Evolutionary conservation across 306 rosid genomes (phyloP).

Genomic region (Trifolium fragiferum): DNA sequence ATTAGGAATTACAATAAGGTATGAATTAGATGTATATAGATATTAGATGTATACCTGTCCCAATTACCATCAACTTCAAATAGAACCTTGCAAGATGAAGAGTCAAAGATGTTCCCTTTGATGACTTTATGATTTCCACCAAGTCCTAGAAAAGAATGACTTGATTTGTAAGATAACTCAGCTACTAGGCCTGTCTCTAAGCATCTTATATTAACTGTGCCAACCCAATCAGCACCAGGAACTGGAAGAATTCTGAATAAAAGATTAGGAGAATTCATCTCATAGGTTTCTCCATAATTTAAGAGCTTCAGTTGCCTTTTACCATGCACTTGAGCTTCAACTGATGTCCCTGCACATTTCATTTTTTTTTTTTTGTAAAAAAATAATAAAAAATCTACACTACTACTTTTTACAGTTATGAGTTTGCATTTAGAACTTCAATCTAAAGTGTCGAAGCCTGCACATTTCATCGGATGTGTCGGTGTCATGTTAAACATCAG

Average conservation of each 20-base stretch:
- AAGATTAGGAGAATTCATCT: slow-evolving; percentile 75
- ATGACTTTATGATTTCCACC: slow-evolving; percentile 68
- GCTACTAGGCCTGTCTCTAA: slow-evolving; percentile 74
- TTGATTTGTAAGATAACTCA: slow-evolving; percentile 56
- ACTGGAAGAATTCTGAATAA: slow-evolving; percentile 65
- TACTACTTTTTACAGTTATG: not conserved
- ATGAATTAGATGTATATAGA: not conserved
- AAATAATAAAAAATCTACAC: no score
- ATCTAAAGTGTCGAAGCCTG: slow-evolving; percentile 46
- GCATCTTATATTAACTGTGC: slow-evolving; percentile 60
- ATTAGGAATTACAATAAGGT: not conserved
- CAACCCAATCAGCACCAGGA: slow-evolving; percentile 74
- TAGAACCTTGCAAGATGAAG: slow-evolving; percentile 57
- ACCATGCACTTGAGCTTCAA: slow-evolving; percentile 72
- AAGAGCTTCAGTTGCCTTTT: slow-evolving; percentile 70
- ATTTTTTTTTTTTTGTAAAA: no score
- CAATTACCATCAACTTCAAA: slow-evolving; percentile 89
- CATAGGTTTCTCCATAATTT: slow-evolving; percentile 86
- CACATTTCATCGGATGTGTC: not conserved
- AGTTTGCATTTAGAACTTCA: not conserved
- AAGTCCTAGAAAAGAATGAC: slow-evolving; percentile 63
- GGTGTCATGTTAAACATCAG: no score
- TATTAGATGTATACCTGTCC: slow-evolving; percentile 64
- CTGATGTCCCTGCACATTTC: slow-evolving; percentile 67
- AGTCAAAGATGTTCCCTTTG: slow-evolving; percentile 70